Evolutionary conservation across 2,329 filamentous ascomycete genomes (phyloP), one percentile per base, ranked within the genome.

Genomic region (Chaetomium globosum): DNA sequence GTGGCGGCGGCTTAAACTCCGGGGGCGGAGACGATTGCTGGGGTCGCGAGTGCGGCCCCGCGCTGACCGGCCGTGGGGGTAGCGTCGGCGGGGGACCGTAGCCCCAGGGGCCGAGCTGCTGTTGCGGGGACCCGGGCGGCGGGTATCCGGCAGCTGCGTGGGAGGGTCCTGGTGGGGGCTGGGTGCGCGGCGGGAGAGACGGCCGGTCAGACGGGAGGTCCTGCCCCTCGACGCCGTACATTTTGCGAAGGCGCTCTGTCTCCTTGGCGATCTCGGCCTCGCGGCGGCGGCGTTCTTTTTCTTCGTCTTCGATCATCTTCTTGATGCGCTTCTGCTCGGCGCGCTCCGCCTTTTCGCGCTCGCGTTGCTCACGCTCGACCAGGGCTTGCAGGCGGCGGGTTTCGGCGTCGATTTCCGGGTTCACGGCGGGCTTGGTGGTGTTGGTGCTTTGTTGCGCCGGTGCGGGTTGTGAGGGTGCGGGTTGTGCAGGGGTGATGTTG

Each of bases 161-260:
- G 19, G 53, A 19, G 31, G 58, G 19, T 13, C 39, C 55, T 3
- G 61, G 63, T 8, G 16, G 59, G 4, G 31, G 26, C 13, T 59
- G 61, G n/a, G 43, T 46, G 12, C 64, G 60, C 0, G 67, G 67
- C 0, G 65, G 63, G 1, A 66, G 49, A 4, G 68, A 30, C 4
- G 69, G 63, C 48, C 61, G 51, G 39, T 7, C 71, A 51, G 70
- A 77, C 67, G 71, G 78, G 31, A 77, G 68, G 2, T 76, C 75
- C 72, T 84, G 81, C 0, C 81, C 80, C 59, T 82, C 77, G 54
- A 86, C 80, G 56, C 90, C 90, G 71, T 91, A 93, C 71, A 89
- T 76, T 70, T 81, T 85, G 26, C 86, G 81, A 43, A 99, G 80
- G 1, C 93, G 84, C 75, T 95, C 92, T 0, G 95, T 98, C 78